These are phyloP conservation scores for Glarea lozoyensis DNA, from an alignment of 495 filamentous ascomycete species.

Conservation along the genomic window DNA sequence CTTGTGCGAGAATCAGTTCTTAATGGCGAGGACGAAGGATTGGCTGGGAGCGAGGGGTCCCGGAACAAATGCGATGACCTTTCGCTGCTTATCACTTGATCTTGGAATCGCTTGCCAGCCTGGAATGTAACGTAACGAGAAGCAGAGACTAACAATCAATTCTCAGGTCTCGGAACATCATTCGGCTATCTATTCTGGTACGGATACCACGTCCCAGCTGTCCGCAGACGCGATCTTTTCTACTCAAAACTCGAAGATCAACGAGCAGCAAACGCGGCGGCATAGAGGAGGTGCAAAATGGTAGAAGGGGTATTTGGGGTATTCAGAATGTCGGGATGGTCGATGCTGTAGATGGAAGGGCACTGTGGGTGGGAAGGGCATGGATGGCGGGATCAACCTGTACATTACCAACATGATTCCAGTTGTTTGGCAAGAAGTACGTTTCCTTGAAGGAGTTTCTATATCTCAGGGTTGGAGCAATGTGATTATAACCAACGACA, in stretches of 20 bases:
- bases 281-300: conserved; percentile 3
- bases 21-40: too few relatives aligned
- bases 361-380: conserved; percentile 2
- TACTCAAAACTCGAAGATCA: conserved; percentile 70
- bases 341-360: background rate
- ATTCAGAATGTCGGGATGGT: conserved; percentile 1
- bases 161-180: conserved; percentile 55
- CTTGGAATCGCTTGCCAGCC: too few relatives aligned
- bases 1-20: too few relatives aligned
- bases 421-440: too few relatives aligned
- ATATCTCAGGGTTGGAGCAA: too few relatives aligned
- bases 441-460: too few relatives aligned
- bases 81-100: too few relatives aligned
- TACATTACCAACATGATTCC: conserved; percentile 23
- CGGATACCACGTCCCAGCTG: conserved; percentile 70
- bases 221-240: conserved; percentile 65
- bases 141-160: conserved; percentile 3
- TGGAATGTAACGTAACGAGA: too few relatives aligned
- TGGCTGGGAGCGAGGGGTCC: conserved; percentile 1
- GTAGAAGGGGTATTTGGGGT: conserved; percentile 1
- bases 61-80: background rate
- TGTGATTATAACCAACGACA: too few relatives aligned
- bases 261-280: conserved; percentile 38
- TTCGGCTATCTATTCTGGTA: conserved; percentile 69
- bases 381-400: conserved; percentile 16